These are phyloP conservation scores for Hypomyces perniciosus DNA, from an alignment of 2,329 filamentous ascomycete genomes.

Conservation along the genomic window DNA sequence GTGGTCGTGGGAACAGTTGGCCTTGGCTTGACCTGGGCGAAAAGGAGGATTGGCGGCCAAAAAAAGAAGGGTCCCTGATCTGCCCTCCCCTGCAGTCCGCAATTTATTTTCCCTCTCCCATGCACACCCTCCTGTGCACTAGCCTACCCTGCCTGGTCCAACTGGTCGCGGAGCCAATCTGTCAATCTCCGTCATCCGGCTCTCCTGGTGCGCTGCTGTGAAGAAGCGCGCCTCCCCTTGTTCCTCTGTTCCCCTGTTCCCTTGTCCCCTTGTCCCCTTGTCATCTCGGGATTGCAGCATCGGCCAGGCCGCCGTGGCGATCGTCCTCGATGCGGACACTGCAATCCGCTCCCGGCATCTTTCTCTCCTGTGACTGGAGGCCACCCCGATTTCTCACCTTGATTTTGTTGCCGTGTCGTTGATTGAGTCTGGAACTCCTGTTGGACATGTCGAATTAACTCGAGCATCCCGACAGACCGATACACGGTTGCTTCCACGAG, in stretches of 20 bases:
- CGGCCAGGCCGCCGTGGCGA: constrained; percentile 11
- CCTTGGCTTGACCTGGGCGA: no score
- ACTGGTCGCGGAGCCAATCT: constrained; percentile 9
- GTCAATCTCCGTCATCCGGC: constrained; percentile 12
- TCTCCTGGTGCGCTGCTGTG: constrained; percentile 9
- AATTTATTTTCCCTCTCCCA: not conserved
- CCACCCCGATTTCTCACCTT: no score
- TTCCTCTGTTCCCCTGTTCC: not conserved
- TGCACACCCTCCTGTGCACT: constrained; percentile 7
- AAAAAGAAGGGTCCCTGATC: not conserved
- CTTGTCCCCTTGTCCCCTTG: not conserved
- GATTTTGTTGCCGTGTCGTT: no score
- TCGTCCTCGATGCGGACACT: constrained; percentile 11
- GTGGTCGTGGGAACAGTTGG: no score
- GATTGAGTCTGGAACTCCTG: constrained; percentile 9
- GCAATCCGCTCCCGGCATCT: constrained; percentile 8
- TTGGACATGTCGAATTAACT: constrained; percentile 19
- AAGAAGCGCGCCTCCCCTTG: not conserved
- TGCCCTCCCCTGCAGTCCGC: not conserved
- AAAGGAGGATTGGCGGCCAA: not conserved
- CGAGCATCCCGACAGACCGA: constrained; percentile 11
- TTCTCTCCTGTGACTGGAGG: not conserved
- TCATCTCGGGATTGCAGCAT: constrained; percentile 3
- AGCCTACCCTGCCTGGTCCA: constrained; percentile 1
- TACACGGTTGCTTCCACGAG: constrained; percentile 16